Evolutionary conservation across 2,329 filamentous ascomycete species (phyloP).

Genomic region (Aspergillus pseudoterreus): DNA sequence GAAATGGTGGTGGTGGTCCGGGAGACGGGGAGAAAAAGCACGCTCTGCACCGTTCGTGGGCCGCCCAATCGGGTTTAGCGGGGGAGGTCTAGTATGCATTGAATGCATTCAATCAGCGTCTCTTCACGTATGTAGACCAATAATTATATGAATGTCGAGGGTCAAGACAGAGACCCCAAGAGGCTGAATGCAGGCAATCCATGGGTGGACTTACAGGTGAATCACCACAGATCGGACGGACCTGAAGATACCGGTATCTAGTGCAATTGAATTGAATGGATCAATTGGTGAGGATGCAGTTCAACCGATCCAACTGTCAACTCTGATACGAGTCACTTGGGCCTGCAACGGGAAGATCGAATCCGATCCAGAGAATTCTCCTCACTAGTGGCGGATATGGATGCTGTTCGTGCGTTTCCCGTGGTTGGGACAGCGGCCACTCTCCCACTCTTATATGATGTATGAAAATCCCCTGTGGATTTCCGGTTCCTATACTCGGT

Average conservation of each 20-base stretch:
- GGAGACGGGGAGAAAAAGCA: constrained; percentile 6
- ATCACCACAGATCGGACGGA: background rate
- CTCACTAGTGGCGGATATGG: background rate
- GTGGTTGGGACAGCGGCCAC: background rate
- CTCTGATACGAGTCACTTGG: background rate
- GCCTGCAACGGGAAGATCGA: background rate
- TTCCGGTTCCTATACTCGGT: too few relatives aligned
- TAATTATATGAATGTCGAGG: too few relatives aligned
- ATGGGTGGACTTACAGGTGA: too few relatives aligned
- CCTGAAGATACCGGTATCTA: background rate
- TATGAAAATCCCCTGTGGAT: background rate
- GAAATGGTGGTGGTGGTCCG: constrained; percentile 1
- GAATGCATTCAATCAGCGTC: too few relatives aligned
- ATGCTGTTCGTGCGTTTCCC: background rate
- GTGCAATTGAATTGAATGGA: background rate
- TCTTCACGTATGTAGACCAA: too few relatives aligned
- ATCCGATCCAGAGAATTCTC: background rate
- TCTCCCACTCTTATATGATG: background rate
- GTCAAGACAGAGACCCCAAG: too few relatives aligned
- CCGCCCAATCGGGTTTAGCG: constrained; percentile 2
- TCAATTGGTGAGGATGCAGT: background rate
- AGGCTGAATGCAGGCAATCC: too few relatives aligned
- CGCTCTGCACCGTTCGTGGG: background rate
- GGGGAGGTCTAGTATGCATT: background rate
- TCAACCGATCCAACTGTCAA: background rate